Conservation (phyloP, 805 yeast species). For the Candida boidinii region DNA sequence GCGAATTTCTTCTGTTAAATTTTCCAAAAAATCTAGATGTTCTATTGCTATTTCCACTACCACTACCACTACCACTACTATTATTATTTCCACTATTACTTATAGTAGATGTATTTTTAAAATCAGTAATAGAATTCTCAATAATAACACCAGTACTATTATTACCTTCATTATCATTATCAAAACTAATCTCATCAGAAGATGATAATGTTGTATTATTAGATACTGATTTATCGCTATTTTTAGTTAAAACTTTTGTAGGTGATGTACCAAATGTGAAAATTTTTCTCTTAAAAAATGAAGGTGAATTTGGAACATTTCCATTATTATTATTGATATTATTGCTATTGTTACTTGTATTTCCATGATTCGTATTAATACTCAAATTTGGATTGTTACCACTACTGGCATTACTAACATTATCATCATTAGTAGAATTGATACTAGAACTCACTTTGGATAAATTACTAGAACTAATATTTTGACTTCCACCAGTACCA, state of each 20-base stretch:
- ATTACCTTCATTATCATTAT: constrained; percentile 4
- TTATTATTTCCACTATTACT: neutral
- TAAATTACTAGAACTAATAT: too few species aligned
- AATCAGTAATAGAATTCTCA: too few species aligned
- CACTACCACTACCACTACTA: constrained; percentile 1
- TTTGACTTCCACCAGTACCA: too few species aligned
- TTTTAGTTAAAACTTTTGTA: constrained; percentile 17
- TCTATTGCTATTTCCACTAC: constrained; percentile 17
- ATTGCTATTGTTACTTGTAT: constrained; percentile 14
- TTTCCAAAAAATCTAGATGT: constrained; percentile 24
- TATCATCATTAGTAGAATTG: too few species aligned
- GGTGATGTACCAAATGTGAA: constrained; percentile 30
- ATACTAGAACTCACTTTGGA: too few species aligned
- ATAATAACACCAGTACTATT: neutral
- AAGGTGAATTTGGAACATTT: constrained; percentile 22
- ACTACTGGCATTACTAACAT: too few species aligned
- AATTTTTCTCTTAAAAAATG: constrained; percentile 27
- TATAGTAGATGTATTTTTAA: neutral
- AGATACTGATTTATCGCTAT: constrained; percentile 16
- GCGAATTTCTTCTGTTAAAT: constrained; percentile 15
- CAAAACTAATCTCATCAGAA: constrained; percentile 8
- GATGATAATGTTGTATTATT: constrained; percentile 3
- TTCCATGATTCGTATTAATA: too few species aligned
- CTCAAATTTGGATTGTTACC: too few species aligned
- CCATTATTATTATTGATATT: constrained; percentile 12